phyloP scores from a whole-genome alignment of 371 early-diverging fungal genomes.

The Mortierella sp. region DNA sequence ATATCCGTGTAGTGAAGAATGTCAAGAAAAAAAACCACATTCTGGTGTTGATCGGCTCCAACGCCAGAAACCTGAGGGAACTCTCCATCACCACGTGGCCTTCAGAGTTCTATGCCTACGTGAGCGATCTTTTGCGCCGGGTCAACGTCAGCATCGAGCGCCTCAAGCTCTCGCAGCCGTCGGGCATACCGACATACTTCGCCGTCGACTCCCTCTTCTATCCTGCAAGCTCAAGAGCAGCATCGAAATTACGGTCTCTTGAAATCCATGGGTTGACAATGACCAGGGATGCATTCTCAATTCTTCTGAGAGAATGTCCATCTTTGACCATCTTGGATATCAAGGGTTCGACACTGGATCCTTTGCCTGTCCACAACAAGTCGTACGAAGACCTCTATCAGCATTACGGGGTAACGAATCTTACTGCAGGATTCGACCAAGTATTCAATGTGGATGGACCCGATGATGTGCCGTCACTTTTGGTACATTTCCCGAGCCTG shows the following conservation, averaged over 20 bases:
- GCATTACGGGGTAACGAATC: background rate
- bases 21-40: background rate
- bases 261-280: background rate
- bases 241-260: background rate
- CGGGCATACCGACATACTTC: background rate
- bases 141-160: background rate
- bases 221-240: background rate
- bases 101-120: background rate
- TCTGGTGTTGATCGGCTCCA: background rate
- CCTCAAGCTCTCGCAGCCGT: background rate
- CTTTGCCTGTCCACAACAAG: background rate
- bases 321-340: background rate
- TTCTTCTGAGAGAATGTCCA: background rate
- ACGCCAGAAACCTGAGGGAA: background rate
- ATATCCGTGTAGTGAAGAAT: background rate
- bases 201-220: background rate
- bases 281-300: background rate
- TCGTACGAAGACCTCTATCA: background rate
- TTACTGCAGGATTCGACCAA: background rate
- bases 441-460: background rate
- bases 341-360: background rate
- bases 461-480: background rate
- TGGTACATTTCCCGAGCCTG: constrained; percentile 2
- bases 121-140: background rate
- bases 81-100: background rate